Evolutionary conservation across 306 rosid genomes (phyloP), one percentile per base, ranked within the genome.

Genomic region (Mimosa pudica): DNA sequence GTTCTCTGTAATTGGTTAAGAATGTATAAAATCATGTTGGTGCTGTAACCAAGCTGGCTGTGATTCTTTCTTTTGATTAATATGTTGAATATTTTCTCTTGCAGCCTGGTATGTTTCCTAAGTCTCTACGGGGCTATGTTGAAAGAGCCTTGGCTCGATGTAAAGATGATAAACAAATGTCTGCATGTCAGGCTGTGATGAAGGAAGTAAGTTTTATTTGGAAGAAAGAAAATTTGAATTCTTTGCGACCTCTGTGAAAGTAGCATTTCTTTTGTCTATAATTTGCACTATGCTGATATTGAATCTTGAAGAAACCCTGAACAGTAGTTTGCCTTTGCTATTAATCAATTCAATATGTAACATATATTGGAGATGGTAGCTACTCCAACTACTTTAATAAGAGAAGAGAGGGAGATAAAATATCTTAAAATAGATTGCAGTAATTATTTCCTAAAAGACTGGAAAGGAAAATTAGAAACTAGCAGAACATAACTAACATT

Each of bases 71-170:
- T 20, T 45, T 64, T 74, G 54, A 57, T 55, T 73, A 76, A 73
- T 73, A 51, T 32, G 42, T 55, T 76, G 72, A 74, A 73, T 48
- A 75, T 77, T 74, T 60, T 87, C 77, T 52, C 77, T 68, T 83
- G 82, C 93, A 96, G 99, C 94, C 99, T 76, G 96, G 90, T 78
- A 85, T 81, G 89, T 93, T 93, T 79, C 99, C 99, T 36, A 93
- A 88, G 77, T 93, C 98, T 44, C 80, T 96, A 74, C 93, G 99
- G 61, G 96, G 94, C 69, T 96, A 96, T 87, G 97, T 93, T 70
- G 98, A 90, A 86, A 96, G 97, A 89, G 98, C 94, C 77, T 87
- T 93, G 92, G 90, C 92, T 81, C 97, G 99, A 36, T 96, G 94
- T 88, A 90, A 93, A 85, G 97, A 87, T 86, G 99, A 96, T 75